Conservation (phyloP, 805 yeast genomes). For the Maudiozyma barnettii region DNA sequence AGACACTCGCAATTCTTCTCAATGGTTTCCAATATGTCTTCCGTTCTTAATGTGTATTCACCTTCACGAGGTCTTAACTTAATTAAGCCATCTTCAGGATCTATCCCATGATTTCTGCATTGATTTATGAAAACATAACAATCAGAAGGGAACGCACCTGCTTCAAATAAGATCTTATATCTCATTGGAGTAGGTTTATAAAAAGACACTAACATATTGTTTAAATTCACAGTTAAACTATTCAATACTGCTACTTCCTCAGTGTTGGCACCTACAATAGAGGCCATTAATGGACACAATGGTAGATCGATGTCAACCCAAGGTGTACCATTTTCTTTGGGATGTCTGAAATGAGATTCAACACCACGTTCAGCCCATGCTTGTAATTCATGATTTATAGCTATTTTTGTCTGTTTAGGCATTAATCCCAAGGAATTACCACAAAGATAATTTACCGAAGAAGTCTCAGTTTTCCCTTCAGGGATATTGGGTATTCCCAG, state of each 20-base stretch:
- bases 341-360: conserved; percentile 73
- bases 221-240: conserved; percentile 72
- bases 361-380: conserved; percentile 83
- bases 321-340: conserved; percentile 37
- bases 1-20: conserved; percentile 48
- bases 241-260: conserved; percentile 87
- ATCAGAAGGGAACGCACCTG: conserved; percentile 87
- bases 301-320: conserved; percentile 88
- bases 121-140: conserved; percentile 75
- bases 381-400: conserved; percentile 55
- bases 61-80: conserved; percentile 54
- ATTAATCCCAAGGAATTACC: conserved; percentile 92
- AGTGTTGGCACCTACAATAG: conserved; percentile 63
- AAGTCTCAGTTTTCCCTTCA: neutral
- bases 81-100: conserved; percentile 47
- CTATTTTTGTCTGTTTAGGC: conserved; percentile 55
- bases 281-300: conserved; percentile 55
- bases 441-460: conserved; percentile 53
- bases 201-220: conserved; percentile 62
- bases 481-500: conserved; percentile 37
- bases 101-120: conserved; percentile 49
- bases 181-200: conserved; percentile 51
- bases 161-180: conserved; percentile 71
- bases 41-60: conserved; percentile 48
- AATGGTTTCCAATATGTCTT: conserved; percentile 50